Conservation (phyloP, 2,329 filamentous ascomycete genomes). For the Arthrocladium fulminans region DNA sequence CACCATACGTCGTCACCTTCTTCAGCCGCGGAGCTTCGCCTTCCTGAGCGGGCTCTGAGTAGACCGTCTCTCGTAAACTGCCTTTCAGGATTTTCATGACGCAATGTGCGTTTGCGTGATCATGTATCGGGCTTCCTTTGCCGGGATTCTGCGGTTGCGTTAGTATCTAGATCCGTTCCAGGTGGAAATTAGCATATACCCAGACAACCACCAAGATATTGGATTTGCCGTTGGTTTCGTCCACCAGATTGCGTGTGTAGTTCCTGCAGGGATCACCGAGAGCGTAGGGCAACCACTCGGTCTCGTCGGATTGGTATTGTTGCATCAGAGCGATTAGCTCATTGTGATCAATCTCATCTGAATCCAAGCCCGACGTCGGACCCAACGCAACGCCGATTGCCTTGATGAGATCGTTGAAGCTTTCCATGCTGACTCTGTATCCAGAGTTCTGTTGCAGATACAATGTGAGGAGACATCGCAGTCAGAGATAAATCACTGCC, state of each 20-base stretch:
- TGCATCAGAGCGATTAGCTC: constrained; percentile 66
- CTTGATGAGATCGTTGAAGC: constrained; percentile 61
- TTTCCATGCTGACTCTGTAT: neutral
- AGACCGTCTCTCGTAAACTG: constrained; percentile 70
- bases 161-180: neutral
- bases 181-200: constrained; percentile 3
- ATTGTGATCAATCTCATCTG: constrained; percentile 67
- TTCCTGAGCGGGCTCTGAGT: constrained; percentile 56
- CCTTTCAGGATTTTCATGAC: constrained; percentile 84
- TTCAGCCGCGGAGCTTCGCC: constrained; percentile 30
- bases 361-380: constrained; percentile 71
- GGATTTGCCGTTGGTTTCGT: constrained; percentile 76
- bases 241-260: constrained; percentile 84
- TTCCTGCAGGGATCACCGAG: constrained; percentile 59
- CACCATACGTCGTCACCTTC: constrained; percentile 57
- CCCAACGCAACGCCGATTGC: constrained; percentile 68
- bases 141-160: constrained; percentile 61
- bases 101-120: constrained; percentile 82
- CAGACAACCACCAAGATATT: constrained; percentile 51
- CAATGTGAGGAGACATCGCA: neutral
- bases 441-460: neutral
- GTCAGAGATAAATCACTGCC: neutral
- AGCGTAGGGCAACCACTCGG: constrained; percentile 67
- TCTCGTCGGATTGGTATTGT: constrained; percentile 58
- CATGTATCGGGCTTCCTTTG: constrained; percentile 76